Percentiles rank a stretch among this genome's conserved stretches.
Conservation (phyloP, 495 filamentous ascomycete species). For the Cudoniella acicularis region DNA sequence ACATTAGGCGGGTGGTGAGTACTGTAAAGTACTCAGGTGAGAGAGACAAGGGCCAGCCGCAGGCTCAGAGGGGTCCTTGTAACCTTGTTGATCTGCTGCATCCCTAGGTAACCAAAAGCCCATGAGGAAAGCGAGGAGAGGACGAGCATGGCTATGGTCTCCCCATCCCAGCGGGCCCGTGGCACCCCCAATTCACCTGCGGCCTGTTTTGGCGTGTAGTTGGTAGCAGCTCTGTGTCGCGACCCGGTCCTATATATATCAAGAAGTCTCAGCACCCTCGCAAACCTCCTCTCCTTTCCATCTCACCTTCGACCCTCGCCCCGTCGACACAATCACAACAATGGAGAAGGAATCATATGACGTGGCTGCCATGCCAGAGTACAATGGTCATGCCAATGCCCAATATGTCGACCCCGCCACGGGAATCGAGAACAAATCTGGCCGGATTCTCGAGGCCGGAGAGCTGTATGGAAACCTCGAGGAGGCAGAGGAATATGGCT, state of each 20-base stretch:
- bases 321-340: background rate
- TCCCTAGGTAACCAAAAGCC: no score
- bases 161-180: background rate
- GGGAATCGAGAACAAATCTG: slow-evolving; percentile 18
- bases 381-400: slow-evolving; percentile 14
- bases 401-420: slow-evolving; percentile 16
- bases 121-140: background rate
- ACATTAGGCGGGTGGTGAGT: background rate
- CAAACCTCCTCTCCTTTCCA: background rate
- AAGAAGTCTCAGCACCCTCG: background rate
- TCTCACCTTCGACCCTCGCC: background rate
- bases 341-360: slow-evolving; percentile 13
- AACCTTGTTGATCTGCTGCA: no score
- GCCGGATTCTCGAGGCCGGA: slow-evolving; percentile 19
- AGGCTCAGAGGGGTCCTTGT: background rate
- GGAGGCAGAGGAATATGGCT: slow-evolving; percentile 25
- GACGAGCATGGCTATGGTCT: background rate
- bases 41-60: background rate
- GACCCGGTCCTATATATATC: background rate
- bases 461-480: slow-evolving; percentile 24
- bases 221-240: background rate
- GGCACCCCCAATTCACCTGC: background rate
- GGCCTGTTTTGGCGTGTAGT: background rate
- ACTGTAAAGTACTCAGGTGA: no score
- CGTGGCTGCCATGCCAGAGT: slow-evolving; percentile 7